Conservation (phyloP, 2,329 filamentous ascomycete species). For the Aspergillus floridensis region DNA sequence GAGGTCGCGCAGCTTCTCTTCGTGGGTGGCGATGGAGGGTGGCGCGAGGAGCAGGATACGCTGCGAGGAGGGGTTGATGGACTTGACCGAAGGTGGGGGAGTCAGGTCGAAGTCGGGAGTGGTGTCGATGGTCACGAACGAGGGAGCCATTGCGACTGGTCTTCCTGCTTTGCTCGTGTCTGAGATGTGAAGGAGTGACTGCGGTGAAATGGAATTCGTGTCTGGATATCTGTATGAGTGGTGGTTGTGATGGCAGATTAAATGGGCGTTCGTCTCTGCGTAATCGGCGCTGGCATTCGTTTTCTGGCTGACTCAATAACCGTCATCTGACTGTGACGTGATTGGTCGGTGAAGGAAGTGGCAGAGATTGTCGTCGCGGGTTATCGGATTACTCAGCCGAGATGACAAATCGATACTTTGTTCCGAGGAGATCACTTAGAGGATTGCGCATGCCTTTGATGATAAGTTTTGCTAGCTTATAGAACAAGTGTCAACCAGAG, state of each 20-base stretch:
- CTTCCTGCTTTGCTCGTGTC: conserved; percentile 1
- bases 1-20: conserved; percentile 69
- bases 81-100: conserved; percentile 30
- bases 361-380: conserved; percentile 3
- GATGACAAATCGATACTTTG: conserved; percentile 3
- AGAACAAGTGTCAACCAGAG: neutral
- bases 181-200: neutral
- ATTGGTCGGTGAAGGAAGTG: conserved; percentile 1
- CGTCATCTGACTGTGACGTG: conserved; percentile 6
- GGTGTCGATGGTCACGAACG: conserved; percentile 50
- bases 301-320: conserved; percentile 5
- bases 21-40: conserved; percentile 82
- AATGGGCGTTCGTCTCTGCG: neutral
- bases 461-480: neutral
- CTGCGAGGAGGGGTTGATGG: conserved; percentile 22
- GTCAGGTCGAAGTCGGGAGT: conserved; percentile 51
- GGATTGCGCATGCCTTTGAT: neutral
- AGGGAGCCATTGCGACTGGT: conserved; percentile 13
- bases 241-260: neutral
- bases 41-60: conserved; percentile 84
- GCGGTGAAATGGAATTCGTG: neutral
- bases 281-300: neutral
- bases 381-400: conserved; percentile 1
- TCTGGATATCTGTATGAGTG: neutral
- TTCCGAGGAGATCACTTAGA: neutral